phyloP scores from a whole-genome alignment of 139 green algal species.

The Ettlia oleoabundans region DNA sequence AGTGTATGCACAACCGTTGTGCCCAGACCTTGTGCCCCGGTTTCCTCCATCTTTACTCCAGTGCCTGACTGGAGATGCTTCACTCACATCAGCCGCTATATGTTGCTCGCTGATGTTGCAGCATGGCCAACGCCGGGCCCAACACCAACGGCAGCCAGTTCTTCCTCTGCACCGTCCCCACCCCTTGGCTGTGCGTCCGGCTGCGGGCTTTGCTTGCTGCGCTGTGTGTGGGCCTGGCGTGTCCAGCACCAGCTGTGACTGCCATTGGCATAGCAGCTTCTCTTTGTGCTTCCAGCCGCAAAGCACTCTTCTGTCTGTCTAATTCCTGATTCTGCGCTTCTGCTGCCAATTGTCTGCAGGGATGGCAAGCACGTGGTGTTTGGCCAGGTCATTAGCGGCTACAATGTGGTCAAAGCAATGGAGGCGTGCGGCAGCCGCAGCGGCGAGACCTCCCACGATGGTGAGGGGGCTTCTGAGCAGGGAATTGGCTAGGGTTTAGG shows the following conservation, averaged over 20 bases:
- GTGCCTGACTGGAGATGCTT: not conserved
- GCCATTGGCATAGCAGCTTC: no score
- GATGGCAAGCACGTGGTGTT: slow-evolving; percentile 84
- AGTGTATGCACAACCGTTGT: no score
- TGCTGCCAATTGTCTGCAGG: not conserved
- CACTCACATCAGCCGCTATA: no score
- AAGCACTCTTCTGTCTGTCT: no score
- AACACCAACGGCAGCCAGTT: slow-evolving; percentile 87
- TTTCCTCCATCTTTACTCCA: not conserved
- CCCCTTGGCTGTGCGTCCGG: slow-evolving; percentile 66
- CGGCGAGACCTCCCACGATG: slow-evolving; percentile 67
- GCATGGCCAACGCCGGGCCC: slow-evolving; percentile 87
- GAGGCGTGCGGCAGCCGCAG: slow-evolving; percentile 75
- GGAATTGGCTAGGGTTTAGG: no score
- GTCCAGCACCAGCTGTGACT: not conserved
- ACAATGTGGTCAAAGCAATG: slow-evolving; percentile 81
- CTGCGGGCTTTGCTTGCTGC: not conserved
- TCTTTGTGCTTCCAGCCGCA: no score
- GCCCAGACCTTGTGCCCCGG: not conserved
- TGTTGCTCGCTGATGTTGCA: not conserved
- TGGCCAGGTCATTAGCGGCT: slow-evolving; percentile 73
- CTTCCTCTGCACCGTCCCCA: slow-evolving; percentile 80
- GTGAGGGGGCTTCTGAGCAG: no score
- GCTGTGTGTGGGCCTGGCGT: no score
- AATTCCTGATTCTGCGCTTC: not conserved